Base-by-base conservation (phyloP, 2,329 filamentous ascomycete genomes). In the Huntiella decipiens region DNA sequence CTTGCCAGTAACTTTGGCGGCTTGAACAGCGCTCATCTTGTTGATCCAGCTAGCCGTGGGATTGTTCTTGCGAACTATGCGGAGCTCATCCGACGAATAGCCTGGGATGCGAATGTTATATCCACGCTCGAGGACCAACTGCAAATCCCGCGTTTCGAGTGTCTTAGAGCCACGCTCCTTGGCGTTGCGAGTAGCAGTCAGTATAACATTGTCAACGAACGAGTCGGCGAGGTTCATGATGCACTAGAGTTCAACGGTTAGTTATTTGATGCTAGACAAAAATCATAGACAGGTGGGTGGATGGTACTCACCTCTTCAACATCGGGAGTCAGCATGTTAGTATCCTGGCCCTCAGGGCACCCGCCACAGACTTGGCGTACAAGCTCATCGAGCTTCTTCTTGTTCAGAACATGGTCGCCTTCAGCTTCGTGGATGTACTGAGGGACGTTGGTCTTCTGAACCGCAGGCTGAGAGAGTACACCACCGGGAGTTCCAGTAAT, bases 21-120 rank as follows among this genome's bases (percentile, higher is more conserved):
- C 88, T 63, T 94, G 86, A 12, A 98, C 81, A 17, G 91, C 88
- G 56, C 86, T 88, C 80, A 98, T 92, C 70, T 98, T 98, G 53
- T 82, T 80, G 51, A 91, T 88, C 86, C 91, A 98, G 16, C 77
- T 82, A 12, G 80, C 67, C 15, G 85, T 79, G 2, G 91, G 91
- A 59, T 91, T 82, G 45, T 92, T 81, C 67, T 95, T 95, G 60
- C 87, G 79, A 28, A 96, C 88, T 0, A 86, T 95, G 48, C 91
- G 79, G 50, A 95, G 74, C 63, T 98, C 91, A 57, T 98, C 91
- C 3, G 86, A 83, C 0, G 85, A 84, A 63, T 93, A 96, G 10
- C 91, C 91, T 0, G 91, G 91, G 49, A 98, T 86, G 47, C 83
- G 81, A 56, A 91, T 88, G 61, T 91, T 91, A 69, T 86, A 88